Percentiles rank a stretch among this genome's conserved stretches.
These are phyloP conservation scores for Penicillium dipodomyicola DNA, from an alignment of 495 filamentous ascomycete species.

Conservation along the genomic window DNA sequence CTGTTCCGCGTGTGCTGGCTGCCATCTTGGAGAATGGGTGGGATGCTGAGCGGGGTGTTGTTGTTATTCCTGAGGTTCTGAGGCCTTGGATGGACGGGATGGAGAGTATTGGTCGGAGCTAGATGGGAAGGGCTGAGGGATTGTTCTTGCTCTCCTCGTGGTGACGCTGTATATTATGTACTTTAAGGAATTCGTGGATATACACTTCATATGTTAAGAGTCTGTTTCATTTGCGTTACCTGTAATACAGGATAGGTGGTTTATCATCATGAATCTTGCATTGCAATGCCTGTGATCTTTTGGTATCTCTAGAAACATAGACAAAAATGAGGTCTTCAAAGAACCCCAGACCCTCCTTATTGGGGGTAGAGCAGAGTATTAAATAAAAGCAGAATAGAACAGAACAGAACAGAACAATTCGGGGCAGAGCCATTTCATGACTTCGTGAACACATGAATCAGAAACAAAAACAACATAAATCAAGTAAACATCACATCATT, in stretches of 20 bases:
- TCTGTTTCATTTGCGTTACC: not conserved
- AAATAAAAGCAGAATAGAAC: not conserved
- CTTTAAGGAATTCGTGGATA: not conserved
- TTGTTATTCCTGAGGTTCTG: conserved; percentile 76
- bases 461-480: conserved; percentile 12
- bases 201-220: not conserved
- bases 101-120: conserved; percentile 53
- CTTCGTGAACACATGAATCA: conserved; percentile 26
- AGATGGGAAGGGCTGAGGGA: not conserved
- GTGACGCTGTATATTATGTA: conserved; percentile 17
- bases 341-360: not conserved
- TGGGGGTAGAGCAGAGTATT: not conserved
- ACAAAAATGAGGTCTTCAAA: conserved; percentile 1
- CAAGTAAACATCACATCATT: conserved; percentile 23
- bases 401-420: not conserved
- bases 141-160: not conserved
- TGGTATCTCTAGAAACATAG: conserved; percentile 4
- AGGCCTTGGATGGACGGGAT: conserved; percentile 77
- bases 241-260: not conserved
- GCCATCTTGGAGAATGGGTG: conserved; percentile 93
- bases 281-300: not conserved
- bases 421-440: conserved; percentile 19
- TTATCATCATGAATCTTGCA: not conserved
- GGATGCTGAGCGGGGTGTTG: conserved; percentile 59
- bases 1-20: conserved; percentile 84